Evolutionary conservation across 2,329 filamentous ascomycete genomes (phyloP).

Genomic region (Fusarium sp.): DNA sequence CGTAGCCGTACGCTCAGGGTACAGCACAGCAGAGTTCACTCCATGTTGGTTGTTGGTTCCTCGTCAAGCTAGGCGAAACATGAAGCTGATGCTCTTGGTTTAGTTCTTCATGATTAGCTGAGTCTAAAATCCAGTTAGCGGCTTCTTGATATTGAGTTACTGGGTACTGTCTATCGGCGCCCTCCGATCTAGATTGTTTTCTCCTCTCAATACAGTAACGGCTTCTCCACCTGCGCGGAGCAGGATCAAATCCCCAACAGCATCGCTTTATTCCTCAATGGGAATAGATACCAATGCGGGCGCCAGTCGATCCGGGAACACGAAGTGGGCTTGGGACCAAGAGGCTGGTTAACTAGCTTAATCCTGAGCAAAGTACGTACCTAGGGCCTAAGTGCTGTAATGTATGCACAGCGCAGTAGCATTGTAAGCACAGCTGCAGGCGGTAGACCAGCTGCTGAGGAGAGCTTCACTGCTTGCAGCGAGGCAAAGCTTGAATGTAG

Average conservation of each 20-base stretch:
- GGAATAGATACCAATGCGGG: slow-evolving; percentile 16
- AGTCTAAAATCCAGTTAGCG: slow-evolving; percentile 13
- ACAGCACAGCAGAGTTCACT: slow-evolving; percentile 17
- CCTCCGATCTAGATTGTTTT: slow-evolving; percentile 27
- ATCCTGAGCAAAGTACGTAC: slow-evolving; percentile 3
- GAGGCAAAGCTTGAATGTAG: slow-evolving; percentile 29
- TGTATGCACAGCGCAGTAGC: slow-evolving; percentile 16
- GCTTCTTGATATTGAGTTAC: slow-evolving; percentile 6
- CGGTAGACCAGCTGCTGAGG: slow-evolving; percentile 6
- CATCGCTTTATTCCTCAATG: slow-evolving; percentile 6
- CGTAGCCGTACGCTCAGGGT: slow-evolving; percentile 11
- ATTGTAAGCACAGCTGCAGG: slow-evolving; percentile 20
- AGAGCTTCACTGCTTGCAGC: slow-evolving; percentile 16
- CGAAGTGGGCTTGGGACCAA: slow-evolving; percentile 31
- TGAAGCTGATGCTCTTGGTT: slow-evolving; percentile 19
- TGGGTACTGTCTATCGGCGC: slow-evolving; percentile 23
- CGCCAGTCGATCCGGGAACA: slow-evolving; percentile 34
- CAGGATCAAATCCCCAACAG: slow-evolving; percentile 18
- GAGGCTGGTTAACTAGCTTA: slow-evolving; percentile 18
- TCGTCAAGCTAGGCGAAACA: background rate
- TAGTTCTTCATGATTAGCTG: slow-evolving; percentile 17
- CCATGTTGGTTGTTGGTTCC: slow-evolving; percentile 3
- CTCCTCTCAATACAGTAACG: background rate
- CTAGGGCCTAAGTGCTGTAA: background rate
- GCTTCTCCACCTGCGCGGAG: slow-evolving; percentile 10